Conservation (phyloP, 2,329 filamentous ascomycete species). For the Verticillium albo-atrum region DNA sequence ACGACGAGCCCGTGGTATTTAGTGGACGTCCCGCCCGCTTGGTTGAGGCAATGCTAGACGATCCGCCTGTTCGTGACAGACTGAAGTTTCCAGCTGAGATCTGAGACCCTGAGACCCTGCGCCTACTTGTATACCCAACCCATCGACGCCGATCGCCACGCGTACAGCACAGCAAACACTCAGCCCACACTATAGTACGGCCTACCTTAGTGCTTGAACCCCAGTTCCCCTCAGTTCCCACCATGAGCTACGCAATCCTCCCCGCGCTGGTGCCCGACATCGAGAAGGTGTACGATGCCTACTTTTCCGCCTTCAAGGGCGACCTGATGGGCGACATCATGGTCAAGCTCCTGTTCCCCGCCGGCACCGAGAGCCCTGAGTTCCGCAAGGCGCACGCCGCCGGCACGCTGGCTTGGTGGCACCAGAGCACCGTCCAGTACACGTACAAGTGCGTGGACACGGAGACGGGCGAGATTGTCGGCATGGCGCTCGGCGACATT, state of each 20-base stretch:
- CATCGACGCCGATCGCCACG: not conserved
- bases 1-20: not conserved
- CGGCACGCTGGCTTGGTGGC: constrained; percentile 33
- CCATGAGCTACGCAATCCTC: constrained; percentile 35
- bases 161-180: not conserved
- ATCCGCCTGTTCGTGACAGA: not conserved
- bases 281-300: constrained; percentile 38
- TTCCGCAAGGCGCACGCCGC: constrained; percentile 38
- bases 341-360: constrained; percentile 36
- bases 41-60: not conserved
- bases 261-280: constrained; percentile 43
- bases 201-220: not conserved
- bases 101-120: not conserved
- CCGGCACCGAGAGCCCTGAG: constrained; percentile 23
- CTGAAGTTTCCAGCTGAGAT: not conserved
- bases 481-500: constrained; percentile 42
- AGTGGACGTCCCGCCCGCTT: not conserved
- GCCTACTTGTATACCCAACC: not conserved
- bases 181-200: not conserved
- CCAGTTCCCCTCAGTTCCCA: constrained; percentile 1
- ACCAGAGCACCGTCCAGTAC: constrained; percentile 34
- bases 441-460: constrained; percentile 43
- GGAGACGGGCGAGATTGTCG: constrained; percentile 35
- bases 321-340: constrained; percentile 33
- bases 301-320: constrained; percentile 38